These are phyloP conservation scores for Iberis pinnata DNA, from an alignment of 345 rosid genomes.

Conservation along the genomic window DNA sequence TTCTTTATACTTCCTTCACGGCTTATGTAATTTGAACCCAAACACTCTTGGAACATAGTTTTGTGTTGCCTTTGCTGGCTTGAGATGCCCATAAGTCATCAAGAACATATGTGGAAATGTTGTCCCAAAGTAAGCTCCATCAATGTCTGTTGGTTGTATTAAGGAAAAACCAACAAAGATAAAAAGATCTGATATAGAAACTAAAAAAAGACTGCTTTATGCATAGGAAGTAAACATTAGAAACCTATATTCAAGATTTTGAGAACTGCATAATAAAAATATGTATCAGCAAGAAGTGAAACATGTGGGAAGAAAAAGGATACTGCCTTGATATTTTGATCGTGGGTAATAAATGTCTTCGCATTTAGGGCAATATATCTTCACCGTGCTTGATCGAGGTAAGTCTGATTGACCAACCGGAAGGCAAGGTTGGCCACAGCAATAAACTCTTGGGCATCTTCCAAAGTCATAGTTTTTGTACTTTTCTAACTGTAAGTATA, in stretches of 20 bases:
- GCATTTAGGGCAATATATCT: slow-evolving; percentile 85
- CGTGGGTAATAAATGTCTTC: slow-evolving; percentile 87
- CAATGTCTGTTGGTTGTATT: slow-evolving; percentile 57
- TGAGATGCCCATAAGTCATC: slow-evolving; percentile 83
- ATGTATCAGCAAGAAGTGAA: slow-evolving; percentile 1
- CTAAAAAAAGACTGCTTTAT: not conserved
- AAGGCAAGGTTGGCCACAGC: slow-evolving; percentile 93
- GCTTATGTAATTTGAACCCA: slow-evolving; percentile 85
- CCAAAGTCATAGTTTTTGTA: slow-evolving; percentile 94
- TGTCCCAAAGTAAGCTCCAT: slow-evolving; percentile 92
- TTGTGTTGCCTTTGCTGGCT: slow-evolving; percentile 72
- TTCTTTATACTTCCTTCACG: slow-evolving; percentile 20
- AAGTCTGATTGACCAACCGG: slow-evolving; percentile 86
- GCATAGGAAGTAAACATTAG: not conserved
- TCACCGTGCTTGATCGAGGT: slow-evolving; percentile 86
- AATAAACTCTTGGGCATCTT: slow-evolving; percentile 94
- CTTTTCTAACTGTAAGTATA: slow-evolving; percentile 60
- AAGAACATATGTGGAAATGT: slow-evolving; percentile 85
- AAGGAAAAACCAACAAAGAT: slow-evolving; percentile 31
- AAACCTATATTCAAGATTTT: not conserved
- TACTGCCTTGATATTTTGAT: slow-evolving; percentile 96
- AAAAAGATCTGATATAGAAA: not conserved
- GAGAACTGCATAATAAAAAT: slow-evolving; percentile 2
- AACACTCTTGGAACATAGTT: slow-evolving; percentile 85
- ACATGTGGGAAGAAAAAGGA: slow-evolving; percentile 40